Percentiles rank a stretch among this genome's conserved stretches.
Conservation (phyloP, 768 basidiomycete species). For the Hygrophoropsis aurantiaca region DNA sequence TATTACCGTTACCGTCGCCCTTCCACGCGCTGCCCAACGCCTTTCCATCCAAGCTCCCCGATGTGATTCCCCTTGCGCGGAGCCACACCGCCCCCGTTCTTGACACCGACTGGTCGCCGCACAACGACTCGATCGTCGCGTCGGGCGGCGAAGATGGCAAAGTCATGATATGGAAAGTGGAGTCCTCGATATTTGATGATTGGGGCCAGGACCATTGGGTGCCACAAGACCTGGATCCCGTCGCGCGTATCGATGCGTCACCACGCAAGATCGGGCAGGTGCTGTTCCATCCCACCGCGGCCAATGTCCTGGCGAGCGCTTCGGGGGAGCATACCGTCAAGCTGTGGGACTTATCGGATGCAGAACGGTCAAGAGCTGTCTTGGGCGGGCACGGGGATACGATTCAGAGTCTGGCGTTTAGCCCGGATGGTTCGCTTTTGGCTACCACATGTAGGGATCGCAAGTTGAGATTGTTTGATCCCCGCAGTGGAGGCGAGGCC, state of each 20-base stretch:
- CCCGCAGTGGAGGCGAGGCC: conserved; percentile 78
- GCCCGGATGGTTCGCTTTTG: conserved; percentile 74
- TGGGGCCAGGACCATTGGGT: conserved; percentile 86
- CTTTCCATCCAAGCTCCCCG: conserved; percentile 82
- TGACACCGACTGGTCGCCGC: conserved; percentile 96
- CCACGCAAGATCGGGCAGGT: conserved; percentile 93
- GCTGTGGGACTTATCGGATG: conserved; percentile 85
- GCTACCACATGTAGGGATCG: conserved; percentile 92
- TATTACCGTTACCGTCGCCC: conserved; percentile 82
- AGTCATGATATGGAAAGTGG: conserved; percentile 87
- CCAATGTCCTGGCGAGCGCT: conserved; percentile 79
- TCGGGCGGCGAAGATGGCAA: conserved; percentile 95
- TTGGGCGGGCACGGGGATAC: conserved; percentile 82
- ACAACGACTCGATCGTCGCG: conserved; percentile 87
- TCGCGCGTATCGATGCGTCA: conserved; percentile 75
- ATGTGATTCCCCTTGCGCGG: conserved; percentile 88
- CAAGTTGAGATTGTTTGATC: conserved; percentile 90
- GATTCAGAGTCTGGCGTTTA: conserved; percentile 84
- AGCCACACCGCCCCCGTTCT: conserved; percentile 83
- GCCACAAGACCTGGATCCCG: conserved; percentile 81
- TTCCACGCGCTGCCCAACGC: conserved; percentile 49
- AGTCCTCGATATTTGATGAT: conserved; percentile 65
- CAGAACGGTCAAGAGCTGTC: conserved; percentile 60
- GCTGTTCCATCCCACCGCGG: conserved; percentile 88
- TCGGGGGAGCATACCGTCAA: conserved; percentile 86